A percentile compares a stretch with the other conserved stretches of the same genome.
These are phyloP conservation scores for Barnettozyma sucrosica DNA, from an alignment of 805 yeast species.

Conservation along the genomic window DNA sequence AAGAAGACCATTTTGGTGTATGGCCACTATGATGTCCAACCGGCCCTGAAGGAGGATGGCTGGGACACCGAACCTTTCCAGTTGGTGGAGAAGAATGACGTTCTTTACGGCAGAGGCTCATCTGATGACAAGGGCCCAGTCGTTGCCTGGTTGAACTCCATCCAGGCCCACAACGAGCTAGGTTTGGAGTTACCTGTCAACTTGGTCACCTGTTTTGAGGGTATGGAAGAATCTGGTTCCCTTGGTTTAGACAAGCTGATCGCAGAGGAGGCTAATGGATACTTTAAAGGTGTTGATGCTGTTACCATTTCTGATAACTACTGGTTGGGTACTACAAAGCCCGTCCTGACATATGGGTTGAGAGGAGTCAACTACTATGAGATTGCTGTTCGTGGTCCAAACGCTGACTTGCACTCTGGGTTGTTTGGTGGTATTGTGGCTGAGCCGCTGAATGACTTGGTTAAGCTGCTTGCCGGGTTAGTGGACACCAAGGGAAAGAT, in stretches of 20 bases:
- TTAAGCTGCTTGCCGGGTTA: constrained; percentile 67
- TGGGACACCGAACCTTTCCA: constrained; percentile 92
- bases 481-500: constrained; percentile 83
- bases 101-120: constrained; percentile 87
- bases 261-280: constrained; percentile 66
- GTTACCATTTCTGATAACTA: constrained; percentile 96
- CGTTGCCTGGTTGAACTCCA: constrained; percentile 89
- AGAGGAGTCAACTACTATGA: constrained; percentile 96
- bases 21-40: constrained; percentile 99
- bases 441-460: constrained; percentile 94
- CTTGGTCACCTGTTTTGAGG: constrained; percentile 89
- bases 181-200: constrained; percentile 91
- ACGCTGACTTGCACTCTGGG: constrained; percentile 96
- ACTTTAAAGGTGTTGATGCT: constrained; percentile 86
- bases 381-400: constrained; percentile 78
- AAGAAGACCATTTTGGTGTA: constrained; percentile 89
- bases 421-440: constrained; percentile 95
- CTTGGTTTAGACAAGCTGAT: constrained; percentile 83
- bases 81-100: constrained; percentile 60
- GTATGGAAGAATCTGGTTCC: constrained; percentile 98
- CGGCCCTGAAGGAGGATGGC: constrained; percentile 88
- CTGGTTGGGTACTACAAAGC: constrained; percentile 97
- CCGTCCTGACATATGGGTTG: constrained; percentile 94
- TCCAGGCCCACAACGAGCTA: constrained; percentile 83
- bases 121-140: constrained; percentile 99